phyloP scores from a whole-genome alignment of 108 stramenopile species.

The Stephanodiscus minutulus region DNA sequence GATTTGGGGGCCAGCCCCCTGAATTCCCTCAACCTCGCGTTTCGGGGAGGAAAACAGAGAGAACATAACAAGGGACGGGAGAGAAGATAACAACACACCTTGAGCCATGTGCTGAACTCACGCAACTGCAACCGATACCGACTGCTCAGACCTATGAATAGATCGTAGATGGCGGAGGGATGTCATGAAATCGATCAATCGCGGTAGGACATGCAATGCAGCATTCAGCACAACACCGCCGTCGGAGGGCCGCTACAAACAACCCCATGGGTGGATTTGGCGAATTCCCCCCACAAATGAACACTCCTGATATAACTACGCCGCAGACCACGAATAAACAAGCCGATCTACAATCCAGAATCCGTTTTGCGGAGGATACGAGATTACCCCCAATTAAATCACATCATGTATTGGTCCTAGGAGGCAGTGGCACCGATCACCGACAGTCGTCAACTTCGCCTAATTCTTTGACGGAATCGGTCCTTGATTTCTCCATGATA shows the following conservation, averaged over 20 bases:
- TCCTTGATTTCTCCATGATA: constrained; percentile 51
- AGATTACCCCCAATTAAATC: constrained; percentile 11
- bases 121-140: no score
- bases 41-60: no score
- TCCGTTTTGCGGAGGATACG: constrained; percentile 36
- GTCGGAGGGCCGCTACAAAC: neutral
- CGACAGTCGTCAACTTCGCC: constrained; percentile 1
- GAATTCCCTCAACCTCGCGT: no score
- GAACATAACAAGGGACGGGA: no score
- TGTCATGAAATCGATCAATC: no score
- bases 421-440: constrained; percentile 5
- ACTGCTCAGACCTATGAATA: no score
- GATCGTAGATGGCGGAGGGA: no score
- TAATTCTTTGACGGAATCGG: neutral
- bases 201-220: neutral
- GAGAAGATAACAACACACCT: no score
- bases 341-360: constrained; percentile 18
- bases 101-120: no score
- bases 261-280: constrained; percentile 17
- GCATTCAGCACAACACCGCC: constrained; percentile 3
- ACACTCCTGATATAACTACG: neutral
- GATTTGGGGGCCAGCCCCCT: no score
- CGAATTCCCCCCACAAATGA: constrained; percentile 40
- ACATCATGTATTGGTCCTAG: constrained; percentile 30
- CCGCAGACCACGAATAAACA: constrained; percentile 9